Base-by-base conservation (phyloP, 2,329 filamentous ascomycete species). In the Trichoderma simmonsii region DNA sequence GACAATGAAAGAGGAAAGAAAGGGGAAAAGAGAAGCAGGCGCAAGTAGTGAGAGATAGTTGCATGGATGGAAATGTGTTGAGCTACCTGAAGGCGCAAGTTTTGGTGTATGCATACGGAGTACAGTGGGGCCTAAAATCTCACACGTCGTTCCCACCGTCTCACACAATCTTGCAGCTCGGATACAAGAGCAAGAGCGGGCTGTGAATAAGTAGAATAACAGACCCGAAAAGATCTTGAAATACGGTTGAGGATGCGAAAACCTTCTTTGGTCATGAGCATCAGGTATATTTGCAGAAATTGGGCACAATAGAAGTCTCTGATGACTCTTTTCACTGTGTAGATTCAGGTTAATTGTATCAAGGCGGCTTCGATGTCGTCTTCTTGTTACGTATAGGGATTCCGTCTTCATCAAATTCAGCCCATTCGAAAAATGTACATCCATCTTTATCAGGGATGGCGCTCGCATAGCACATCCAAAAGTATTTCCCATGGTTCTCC, bases 401-500 rank as follows among this genome's bases (percentile, higher is more conserved):
- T 1, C 95, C 95, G 79, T 98, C 92, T 43, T 97, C 90, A 76
- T 95, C 91, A 81, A 97, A 97, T 69, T 91, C 88, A 0, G 92
- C 94, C 94, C 94, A 97, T 73, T 92, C 86, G 76, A 97, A 97
- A 77, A 92, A 96, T 0, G 87, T 84, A 77, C 94, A 97, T 6
- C 88, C 90, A 51, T 89, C 82, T 82, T 86, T 91, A 61, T 88
- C 91, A 0, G 91, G 91, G 2, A 90, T 86, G 77, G 91, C 93
- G 7, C 91, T 90, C 0, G 90, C 89, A 81, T 97, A 89, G 77
- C 96, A 98, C 92, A 95, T 96, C 94, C 94, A 97, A 82, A 97
- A 96, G 79, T 98, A 97, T 76, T 87, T 86, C 0, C 95, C 95
- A 75, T 89, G 86, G 69, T 90, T 95, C 75, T 92, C 92, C 76